Percentiles rank a stretch among this genome's conserved stretches.
phyloP scores from a whole-genome alignment of 208 protist genomes.

The Trypanosoma vivax region DNA sequence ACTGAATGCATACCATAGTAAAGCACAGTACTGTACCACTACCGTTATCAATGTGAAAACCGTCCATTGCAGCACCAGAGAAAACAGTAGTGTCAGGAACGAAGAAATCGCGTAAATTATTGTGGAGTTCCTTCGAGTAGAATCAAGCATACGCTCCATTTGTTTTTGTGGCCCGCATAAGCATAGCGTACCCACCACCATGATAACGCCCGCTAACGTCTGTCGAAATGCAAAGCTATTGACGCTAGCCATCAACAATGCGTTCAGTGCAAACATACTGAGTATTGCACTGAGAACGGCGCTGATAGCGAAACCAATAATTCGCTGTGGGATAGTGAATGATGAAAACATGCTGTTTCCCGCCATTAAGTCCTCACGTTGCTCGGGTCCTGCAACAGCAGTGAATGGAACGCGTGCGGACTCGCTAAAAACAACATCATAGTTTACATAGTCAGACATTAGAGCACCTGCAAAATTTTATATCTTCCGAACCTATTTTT shows the following conservation, averaged over 20 bases:
- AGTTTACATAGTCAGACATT: not conserved
- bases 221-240: conserved; percentile 57
- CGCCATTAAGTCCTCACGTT: conserved; percentile 8
- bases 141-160: conserved; percentile 60
- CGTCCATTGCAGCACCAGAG: conserved; percentile 31
- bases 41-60: conserved; percentile 44
- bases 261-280: conserved; percentile 48
- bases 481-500: not conserved
- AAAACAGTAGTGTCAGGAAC: conserved; percentile 51
- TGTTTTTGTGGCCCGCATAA: conserved; percentile 56
- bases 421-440: conserved; percentile 8
- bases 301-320: conserved; percentile 47
- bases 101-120: conserved; percentile 45
- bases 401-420: conserved; percentile 14
- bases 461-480: not conserved
- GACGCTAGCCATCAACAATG: conserved; percentile 39
- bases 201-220: conserved; percentile 51
- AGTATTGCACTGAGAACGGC: conserved; percentile 38
- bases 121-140: conserved; percentile 38
- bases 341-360: conserved; percentile 31
- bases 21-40: conserved; percentile 58
- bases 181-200: conserved; percentile 53
- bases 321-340: conserved; percentile 45
- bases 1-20: conserved; percentile 69
- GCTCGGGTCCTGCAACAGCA: conserved; percentile 3